These are phyloP conservation scores for Bipolaris oryzae DNA, from an alignment of 2,329 filamentous ascomycete species.

Conservation along the genomic window DNA sequence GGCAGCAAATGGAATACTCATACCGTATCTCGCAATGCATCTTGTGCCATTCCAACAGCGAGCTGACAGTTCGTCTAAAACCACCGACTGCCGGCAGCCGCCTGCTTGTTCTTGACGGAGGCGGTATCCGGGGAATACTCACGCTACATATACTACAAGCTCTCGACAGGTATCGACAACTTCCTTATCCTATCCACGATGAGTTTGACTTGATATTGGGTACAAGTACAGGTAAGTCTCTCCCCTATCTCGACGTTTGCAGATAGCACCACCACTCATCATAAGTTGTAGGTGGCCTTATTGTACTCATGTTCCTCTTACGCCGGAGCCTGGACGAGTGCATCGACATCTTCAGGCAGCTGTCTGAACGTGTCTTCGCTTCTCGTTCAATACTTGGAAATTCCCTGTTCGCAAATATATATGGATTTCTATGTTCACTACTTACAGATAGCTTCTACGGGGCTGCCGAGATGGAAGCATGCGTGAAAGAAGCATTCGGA, in stretches of 20 bases:
- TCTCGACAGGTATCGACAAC: slow-evolving; percentile 13
- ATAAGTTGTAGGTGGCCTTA: slow-evolving; percentile 9
- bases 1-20: slow-evolving; percentile 14
- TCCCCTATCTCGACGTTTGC: background rate
- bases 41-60: slow-evolving; percentile 11
- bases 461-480: slow-evolving; percentile 47
- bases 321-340: slow-evolving; percentile 11
- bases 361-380: slow-evolving; percentile 15
- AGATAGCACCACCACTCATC: no score
- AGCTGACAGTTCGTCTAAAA: slow-evolving; percentile 16
- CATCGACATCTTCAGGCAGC: slow-evolving; percentile 16
- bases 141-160: slow-evolving; percentile 18
- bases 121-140: slow-evolving; percentile 17
- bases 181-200: slow-evolving; percentile 24
- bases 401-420: slow-evolving; percentile 5
- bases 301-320: slow-evolving; percentile 25
- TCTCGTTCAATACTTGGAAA: background rate
- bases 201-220: slow-evolving; percentile 22
- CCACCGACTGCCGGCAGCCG: slow-evolving; percentile 17
- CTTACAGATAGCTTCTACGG: slow-evolving; percentile 18
- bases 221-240: slow-evolving; percentile 18
- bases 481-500: slow-evolving; percentile 21
- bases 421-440: slow-evolving; percentile 42
- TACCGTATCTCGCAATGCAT: slow-evolving; percentile 18
- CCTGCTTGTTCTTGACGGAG: slow-evolving; percentile 22